Percentiles rank a stretch among this genome's conserved stretches.
Evolutionary conservation across 73 alveolate species (phyloP).

Genomic region (Symbiodinium natans): DNA sequence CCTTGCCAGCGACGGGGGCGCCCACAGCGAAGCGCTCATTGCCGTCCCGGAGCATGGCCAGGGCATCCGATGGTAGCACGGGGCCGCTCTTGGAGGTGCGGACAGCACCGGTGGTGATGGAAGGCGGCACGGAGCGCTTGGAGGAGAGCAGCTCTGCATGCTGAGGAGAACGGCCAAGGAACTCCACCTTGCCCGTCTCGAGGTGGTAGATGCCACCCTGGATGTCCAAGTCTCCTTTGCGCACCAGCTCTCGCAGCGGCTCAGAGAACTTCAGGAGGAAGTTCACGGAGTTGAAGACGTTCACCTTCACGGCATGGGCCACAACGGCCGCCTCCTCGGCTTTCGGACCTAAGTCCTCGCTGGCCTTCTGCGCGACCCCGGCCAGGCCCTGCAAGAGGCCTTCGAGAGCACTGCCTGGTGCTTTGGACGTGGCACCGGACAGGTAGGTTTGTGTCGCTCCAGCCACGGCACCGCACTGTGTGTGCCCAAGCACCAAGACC

Average conservation of each 20-base stretch:
- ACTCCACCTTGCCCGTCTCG: constrained; percentile 36
- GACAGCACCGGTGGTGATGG: not conserved
- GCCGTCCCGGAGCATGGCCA: constrained; percentile 40
- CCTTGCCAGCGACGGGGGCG: constrained; percentile 51
- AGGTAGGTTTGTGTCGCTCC: constrained; percentile 18
- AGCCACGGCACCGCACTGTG: constrained; percentile 51
- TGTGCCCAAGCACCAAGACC: constrained; percentile 63
- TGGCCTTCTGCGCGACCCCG: constrained; percentile 25
- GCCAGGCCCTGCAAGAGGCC: constrained; percentile 72
- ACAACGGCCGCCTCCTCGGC: constrained; percentile 7
- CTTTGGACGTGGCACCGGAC: not conserved
- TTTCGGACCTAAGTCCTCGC: constrained; percentile 39
- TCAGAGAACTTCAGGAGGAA: constrained; percentile 45
- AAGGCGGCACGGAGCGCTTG: constrained; percentile 31
- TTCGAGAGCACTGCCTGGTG: constrained; percentile 59
- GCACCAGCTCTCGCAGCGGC: constrained; percentile 56
- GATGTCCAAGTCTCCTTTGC: constrained; percentile 72
- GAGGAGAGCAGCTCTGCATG: constrained; percentile 46
- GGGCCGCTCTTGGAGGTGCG: constrained; percentile 48
- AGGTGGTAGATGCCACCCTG: constrained; percentile 72
- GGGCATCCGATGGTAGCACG: constrained; percentile 24
- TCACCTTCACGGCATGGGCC: constrained; percentile 60
- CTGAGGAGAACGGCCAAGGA: constrained; percentile 46
- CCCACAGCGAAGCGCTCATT: constrained; percentile 56
- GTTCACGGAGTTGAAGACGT: constrained; percentile 35